Conservation (phyloP, 2,329 filamentous ascomycete genomes). For the Aureobasidium sp. region DNA sequence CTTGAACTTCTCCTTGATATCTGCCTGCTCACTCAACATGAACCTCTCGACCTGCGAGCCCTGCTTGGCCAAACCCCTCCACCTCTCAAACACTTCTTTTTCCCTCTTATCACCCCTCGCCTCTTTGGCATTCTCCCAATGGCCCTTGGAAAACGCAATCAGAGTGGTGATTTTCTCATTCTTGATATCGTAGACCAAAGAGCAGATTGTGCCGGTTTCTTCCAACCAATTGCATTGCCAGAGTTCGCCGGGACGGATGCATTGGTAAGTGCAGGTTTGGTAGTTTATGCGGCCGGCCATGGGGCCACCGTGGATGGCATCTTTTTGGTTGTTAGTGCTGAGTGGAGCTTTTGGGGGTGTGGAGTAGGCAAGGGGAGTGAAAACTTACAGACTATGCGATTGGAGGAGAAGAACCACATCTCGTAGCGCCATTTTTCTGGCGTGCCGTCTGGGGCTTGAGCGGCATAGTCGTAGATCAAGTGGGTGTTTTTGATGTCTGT, state of each 20-base stretch:
- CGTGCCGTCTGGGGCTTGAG: constrained; percentile 39
- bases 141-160: constrained; percentile 46
- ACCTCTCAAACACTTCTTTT: constrained; percentile 43
- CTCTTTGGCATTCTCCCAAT: constrained; percentile 46
- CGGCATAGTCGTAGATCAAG: constrained; percentile 52
- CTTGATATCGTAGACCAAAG: constrained; percentile 50
- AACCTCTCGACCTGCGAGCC: constrained; percentile 46
- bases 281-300: constrained; percentile 52
- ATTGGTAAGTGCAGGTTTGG: constrained; percentile 50
- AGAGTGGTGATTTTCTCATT: constrained; percentile 45
- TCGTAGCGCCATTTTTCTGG: constrained; percentile 56
- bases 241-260: constrained; percentile 50
- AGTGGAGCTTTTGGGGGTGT: background rate
- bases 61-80: constrained; percentile 44
- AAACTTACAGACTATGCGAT: constrained; percentile 34
- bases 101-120: constrained; percentile 54
- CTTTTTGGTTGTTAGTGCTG: constrained; percentile 22
- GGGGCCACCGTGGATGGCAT: constrained; percentile 53
- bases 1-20: constrained; percentile 44
- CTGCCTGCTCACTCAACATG: constrained; percentile 49
- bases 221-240: constrained; percentile 58
- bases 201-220: constrained; percentile 53
- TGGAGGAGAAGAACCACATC: constrained; percentile 53
- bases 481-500: constrained; percentile 48
- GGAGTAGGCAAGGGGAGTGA: background rate